Conservation (phyloP, 225 moss, liverwort and hornwort species). For the Lunularia cruciata region DNA sequence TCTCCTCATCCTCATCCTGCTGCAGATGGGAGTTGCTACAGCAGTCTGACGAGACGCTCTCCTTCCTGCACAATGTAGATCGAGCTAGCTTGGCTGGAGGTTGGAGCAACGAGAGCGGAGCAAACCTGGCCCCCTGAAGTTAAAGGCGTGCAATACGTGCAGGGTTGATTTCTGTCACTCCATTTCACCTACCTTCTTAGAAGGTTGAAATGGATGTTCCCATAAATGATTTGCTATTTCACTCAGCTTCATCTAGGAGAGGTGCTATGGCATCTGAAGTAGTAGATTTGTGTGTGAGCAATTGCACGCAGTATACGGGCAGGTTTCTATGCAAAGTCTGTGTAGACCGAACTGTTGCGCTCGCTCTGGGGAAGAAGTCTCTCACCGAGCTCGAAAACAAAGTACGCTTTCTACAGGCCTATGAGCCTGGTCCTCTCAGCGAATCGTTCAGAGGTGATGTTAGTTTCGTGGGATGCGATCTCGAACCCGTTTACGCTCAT, state of each 20-base stretch:
- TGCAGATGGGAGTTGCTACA: too few relatives aligned
- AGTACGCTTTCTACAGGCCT: slow-evolving; percentile 5
- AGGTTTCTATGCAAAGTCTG: slow-evolving; percentile 13
- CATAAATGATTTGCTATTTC: slow-evolving; percentile 20
- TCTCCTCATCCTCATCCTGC: too few relatives aligned
- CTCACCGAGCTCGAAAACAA: slow-evolving; percentile 1
- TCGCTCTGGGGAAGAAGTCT: slow-evolving; percentile 1
- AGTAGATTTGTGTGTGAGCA: slow-evolving; percentile 15
- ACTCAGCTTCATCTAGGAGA: background rate
- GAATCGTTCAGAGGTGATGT: slow-evolving; percentile 10
- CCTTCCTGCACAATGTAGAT: too few relatives aligned
- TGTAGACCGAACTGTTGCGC: slow-evolving; percentile 2
- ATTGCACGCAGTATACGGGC: slow-evolving; percentile 7
- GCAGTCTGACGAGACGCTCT: too few relatives aligned
- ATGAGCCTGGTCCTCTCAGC: slow-evolving; percentile 7
- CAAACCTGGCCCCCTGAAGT: too few relatives aligned
- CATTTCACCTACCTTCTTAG: too few relatives aligned
- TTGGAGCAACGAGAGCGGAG: too few relatives aligned
- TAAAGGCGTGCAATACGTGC: slow-evolving; percentile 1
- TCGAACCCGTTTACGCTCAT: slow-evolving; percentile 16
- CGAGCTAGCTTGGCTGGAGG: too few relatives aligned
- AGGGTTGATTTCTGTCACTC: slow-evolving; percentile 1
- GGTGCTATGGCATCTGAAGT: slow-evolving; percentile 15
- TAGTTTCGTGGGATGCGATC: slow-evolving; percentile 4
- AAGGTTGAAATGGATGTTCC: slow-evolving; percentile 18